A percentile compares a stretch with the other conserved stretches of the same genome.
phyloP scores from a whole-genome alignment of 2,329 filamentous ascomycete genomes.

The Ophiocordyceps australis region DNA sequence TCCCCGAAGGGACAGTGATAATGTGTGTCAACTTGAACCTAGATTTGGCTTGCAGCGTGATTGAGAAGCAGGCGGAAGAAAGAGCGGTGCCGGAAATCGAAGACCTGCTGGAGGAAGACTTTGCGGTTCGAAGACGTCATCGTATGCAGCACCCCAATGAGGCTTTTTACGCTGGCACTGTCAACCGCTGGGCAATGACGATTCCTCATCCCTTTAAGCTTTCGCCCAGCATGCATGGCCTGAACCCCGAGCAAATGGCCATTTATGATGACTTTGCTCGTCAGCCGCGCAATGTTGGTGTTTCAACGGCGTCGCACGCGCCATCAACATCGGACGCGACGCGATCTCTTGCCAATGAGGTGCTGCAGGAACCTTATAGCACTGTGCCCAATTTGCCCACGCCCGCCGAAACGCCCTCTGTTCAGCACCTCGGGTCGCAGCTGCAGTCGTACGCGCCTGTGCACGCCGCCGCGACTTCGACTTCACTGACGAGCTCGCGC shows the following conservation, averaged over 20 bases:
- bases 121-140: conserved; percentile 63
- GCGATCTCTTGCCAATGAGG: conserved; percentile 42
- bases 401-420: conserved; percentile 37
- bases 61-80: conserved; percentile 90
- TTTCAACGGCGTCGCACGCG: conserved; percentile 34
- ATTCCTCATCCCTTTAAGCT: conserved; percentile 91
- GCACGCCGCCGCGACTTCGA: conserved; percentile 18
- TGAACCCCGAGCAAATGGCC: conserved; percentile 83
- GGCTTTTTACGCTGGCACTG: conserved; percentile 61
- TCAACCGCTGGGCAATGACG: conserved; percentile 83
- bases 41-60: conserved; percentile 79
- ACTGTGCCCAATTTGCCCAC: conserved; percentile 38
- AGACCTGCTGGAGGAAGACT: conserved; percentile 68
- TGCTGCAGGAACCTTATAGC: conserved; percentile 43
- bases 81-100: conserved; percentile 90
- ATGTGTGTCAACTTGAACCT: conserved; percentile 99
- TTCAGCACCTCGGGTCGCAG: conserved; percentile 33
- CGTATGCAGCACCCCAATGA: conserved; percentile 60
- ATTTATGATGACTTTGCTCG: conserved; percentile 95
- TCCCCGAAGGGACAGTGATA: conserved; percentile 87
- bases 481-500: conserved; percentile 32
- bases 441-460: conserved; percentile 35
- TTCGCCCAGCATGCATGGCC: conserved; percentile 45
- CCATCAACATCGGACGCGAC: conserved; percentile 42
- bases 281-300: conserved; percentile 49